These are phyloP conservation scores for Colletotrichum gigasporum DNA, from an alignment of 2,329 filamentous ascomycete species.

Conservation along the genomic window DNA sequence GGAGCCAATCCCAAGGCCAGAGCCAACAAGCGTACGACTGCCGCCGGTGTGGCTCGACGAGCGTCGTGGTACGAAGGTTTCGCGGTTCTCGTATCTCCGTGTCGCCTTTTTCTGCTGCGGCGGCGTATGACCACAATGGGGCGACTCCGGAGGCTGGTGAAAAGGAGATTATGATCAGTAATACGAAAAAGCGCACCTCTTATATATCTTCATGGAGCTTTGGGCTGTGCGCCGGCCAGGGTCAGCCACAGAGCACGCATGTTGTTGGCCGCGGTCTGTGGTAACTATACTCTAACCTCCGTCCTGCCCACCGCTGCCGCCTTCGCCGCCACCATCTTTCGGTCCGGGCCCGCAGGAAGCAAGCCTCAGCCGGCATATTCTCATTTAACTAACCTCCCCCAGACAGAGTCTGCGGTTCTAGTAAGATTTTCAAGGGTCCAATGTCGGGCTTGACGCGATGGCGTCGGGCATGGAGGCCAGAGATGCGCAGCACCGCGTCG, in stretches of 20 bases:
- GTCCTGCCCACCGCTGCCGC: neutral
- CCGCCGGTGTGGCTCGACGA: neutral
- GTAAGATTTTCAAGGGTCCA: neutral
- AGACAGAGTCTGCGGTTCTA: neutral
- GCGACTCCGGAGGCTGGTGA: neutral
- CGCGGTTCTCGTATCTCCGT: neutral
- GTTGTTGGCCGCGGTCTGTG: neutral
- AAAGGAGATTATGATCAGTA: conserved; percentile 13
- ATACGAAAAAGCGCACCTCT: neutral
- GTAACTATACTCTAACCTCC: neutral
- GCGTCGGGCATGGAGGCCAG: neutral
- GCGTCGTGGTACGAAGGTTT: neutral
- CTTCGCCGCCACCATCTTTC: neutral
- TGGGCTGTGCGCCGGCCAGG: neutral
- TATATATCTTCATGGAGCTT: neutral
- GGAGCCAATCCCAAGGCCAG: neutral
- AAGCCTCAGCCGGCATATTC: neutral
- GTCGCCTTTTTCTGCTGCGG: neutral
- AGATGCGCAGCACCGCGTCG: neutral
- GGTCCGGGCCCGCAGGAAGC: neutral
- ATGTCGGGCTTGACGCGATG: neutral
- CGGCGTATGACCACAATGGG: neutral
- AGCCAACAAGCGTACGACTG: neutral
- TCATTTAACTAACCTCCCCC: neutral
- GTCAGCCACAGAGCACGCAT: conserved; percentile 16